These are phyloP conservation scores for Sporothrix protearum DNA, from an alignment of 2,329 filamentous ascomycete genomes.

Conservation along the genomic window DNA sequence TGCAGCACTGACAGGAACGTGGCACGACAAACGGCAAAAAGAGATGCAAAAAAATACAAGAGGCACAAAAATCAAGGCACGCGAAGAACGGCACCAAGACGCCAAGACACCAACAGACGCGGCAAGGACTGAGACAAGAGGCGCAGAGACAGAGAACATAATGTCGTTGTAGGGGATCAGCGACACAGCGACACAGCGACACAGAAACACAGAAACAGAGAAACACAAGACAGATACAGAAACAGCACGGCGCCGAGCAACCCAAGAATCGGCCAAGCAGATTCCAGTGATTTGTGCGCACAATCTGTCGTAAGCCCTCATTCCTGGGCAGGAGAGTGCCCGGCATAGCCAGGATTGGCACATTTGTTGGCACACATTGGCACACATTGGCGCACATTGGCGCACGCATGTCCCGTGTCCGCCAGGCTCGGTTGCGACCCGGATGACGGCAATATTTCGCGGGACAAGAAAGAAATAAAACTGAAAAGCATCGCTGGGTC, in stretches of 20 bases:
- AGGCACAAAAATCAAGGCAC: neutral
- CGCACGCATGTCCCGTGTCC: neutral
- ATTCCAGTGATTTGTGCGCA: neutral
- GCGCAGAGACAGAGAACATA: neutral
- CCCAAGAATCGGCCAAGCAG: neutral
- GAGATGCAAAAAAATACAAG: neutral
- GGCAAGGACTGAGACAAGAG: conserved; percentile 3
- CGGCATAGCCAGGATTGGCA: neutral
- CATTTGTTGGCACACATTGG: too few relatives aligned
- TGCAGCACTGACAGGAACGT: neutral
- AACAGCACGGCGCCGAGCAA: conserved; percentile 12
- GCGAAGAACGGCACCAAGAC: neutral
- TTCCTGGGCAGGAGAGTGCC: neutral
- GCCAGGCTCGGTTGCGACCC: neutral
- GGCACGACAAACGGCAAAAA: neutral
- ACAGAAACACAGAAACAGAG: neutral
- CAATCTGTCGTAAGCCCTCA: neutral
- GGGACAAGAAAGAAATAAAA: neutral
- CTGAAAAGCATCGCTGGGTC: neutral
- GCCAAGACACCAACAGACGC: neutral
- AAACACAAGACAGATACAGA: too few relatives aligned
- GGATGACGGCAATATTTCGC: neutral
- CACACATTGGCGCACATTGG: too few relatives aligned
- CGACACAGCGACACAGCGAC: neutral
- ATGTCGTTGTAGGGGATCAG: too few relatives aligned